A percentile compares a stretch with the other conserved stretches of the same genome.
Conservation (phyloP, 352 stramenopile genomes). For the Salisapilia sapeloensis region DNA sequence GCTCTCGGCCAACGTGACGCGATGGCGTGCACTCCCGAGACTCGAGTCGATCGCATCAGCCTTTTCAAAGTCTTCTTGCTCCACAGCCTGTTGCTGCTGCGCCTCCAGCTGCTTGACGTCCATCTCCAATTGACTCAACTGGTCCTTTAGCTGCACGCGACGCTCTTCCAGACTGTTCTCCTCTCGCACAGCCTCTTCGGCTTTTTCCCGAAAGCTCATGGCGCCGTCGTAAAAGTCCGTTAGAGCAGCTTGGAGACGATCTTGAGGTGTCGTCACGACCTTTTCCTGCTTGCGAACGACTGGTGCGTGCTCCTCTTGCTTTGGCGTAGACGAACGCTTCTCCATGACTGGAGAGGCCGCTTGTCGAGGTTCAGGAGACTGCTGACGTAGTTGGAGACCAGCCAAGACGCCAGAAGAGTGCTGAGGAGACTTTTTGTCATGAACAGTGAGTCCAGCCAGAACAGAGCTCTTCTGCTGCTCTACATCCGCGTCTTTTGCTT, state of each 20-base stretch:
- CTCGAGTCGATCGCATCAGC: conserved; percentile 63
- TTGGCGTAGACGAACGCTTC: too few species aligned
- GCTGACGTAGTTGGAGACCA: too few species aligned
- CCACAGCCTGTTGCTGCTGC: conserved; percentile 59
- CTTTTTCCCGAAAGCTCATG: conserved; percentile 38
- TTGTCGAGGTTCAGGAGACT: too few species aligned
- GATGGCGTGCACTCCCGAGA: conserved; percentile 68
- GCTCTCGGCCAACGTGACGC: conserved; percentile 63
- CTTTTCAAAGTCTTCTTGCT: conserved; percentile 76
- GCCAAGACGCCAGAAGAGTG: too few species aligned
- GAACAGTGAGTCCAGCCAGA: conserved; percentile 43
- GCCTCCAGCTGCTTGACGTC: conserved; percentile 65
- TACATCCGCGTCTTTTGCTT: too few species aligned
- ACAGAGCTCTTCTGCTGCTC: conserved; percentile 19
- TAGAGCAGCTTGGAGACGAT: conserved; percentile 44
- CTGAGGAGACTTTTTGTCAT: too few species aligned
- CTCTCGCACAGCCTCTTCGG: conserved; percentile 54
- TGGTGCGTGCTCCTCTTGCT: too few species aligned
- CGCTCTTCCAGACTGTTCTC: conserved; percentile 54
- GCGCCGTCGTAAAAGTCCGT: conserved; percentile 61
- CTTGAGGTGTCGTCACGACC: conserved; percentile 24
- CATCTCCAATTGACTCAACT: conserved; percentile 65
- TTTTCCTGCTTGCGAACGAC: too few species aligned
- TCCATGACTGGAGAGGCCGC: too few species aligned
- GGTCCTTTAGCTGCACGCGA: conserved; percentile 37